Conservation (phyloP, 106 monocot genomes). For the Alisma plantagoaquatica region DNA sequence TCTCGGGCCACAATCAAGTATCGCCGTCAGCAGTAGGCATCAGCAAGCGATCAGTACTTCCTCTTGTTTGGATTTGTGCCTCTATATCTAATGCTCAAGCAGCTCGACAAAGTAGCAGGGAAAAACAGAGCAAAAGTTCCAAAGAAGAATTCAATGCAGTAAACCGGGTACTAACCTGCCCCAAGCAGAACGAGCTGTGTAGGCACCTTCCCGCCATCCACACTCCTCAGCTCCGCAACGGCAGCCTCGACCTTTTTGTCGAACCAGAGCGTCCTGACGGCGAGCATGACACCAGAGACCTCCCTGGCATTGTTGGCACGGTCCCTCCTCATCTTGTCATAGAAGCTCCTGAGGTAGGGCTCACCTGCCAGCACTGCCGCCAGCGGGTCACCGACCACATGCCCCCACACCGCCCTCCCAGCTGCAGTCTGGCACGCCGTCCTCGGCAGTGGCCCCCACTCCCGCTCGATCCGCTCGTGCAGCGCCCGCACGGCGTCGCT, state of each 20-base stretch:
- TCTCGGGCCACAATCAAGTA: too few species aligned
- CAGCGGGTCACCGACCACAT: conserved; percentile 60
- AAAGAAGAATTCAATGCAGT: too few species aligned
- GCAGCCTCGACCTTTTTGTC: conserved; percentile 68
- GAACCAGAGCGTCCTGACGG: conserved; percentile 81
- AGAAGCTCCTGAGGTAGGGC: conserved; percentile 44
- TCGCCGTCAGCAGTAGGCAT: too few species aligned
- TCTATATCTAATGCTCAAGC: too few species aligned
- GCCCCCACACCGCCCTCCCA: conserved; percentile 68
- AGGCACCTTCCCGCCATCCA: too few species aligned
- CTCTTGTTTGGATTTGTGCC: too few species aligned
- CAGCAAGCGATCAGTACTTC: too few species aligned
- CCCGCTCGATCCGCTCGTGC: conserved; percentile 36
- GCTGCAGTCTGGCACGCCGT: conserved; percentile 91
- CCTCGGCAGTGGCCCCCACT: conserved; percentile 47
- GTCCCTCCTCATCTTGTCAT: conserved; percentile 64
- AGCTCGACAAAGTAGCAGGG: too few species aligned
- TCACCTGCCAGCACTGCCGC: conserved; percentile 73
- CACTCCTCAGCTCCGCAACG: conserved; percentile 23
- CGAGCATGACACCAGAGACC: conserved; percentile 77
- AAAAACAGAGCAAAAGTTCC: too few species aligned
- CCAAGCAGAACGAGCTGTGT: conserved; percentile 51
- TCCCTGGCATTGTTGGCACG: conserved; percentile 44
- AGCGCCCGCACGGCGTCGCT: conserved; percentile 33
- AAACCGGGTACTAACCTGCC: conserved; percentile 85